Evolutionary conservation across 1,139 yeast species (phyloP), one percentile per base, ranked within the genome.

Genomic region (Hanseniaspora uvarum): DNA sequence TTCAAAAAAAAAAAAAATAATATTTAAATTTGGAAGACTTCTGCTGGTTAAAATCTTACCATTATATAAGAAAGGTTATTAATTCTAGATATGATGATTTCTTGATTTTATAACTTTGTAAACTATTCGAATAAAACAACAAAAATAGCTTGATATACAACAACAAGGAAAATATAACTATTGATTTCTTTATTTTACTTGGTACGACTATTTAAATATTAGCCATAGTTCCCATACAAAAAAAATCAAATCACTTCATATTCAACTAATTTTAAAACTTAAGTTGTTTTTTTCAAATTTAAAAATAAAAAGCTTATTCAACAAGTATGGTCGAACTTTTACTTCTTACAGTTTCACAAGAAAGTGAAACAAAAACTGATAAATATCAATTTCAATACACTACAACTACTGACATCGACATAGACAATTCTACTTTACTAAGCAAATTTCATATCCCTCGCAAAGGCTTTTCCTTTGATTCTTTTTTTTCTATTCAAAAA

Each of bases 401-500:
- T 3, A 14, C 26, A 10, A 21, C 12, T 8, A 21, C 6, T 14
- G 26, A n/a, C 16, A 21, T 38, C 10, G 14, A 4, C 16, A 38
- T 38, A 7, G 12, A 38, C 6, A 28, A 38, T 38, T 11, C 26
- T 5, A 3, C n/a, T 4, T 19, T n/a, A 4, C 26, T 38, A 10
- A 5, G 41, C 21, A 21, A 38, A 12, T 24, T 38, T 24, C 12
- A 4, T 12, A 6, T 38, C 5, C 41, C 41, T 5, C 6, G n/a
- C 6, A 38, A 23, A 14, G 37, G 19, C 10, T 43, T 30, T 18
- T 19, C 26, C 24, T 43, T 12, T 2, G 16, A 30, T 4, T 30
- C 26, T 11, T 43, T 43, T 11, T 43, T 43, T 28, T 30, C 36
- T 28, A 16, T 43, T 1, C 46, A 43, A 43, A 43, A 43, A 43